Evolutionary conservation across 306 rosid genomes (phyloP), one percentile per base, ranked within the genome.

Genomic region (Rosa lucieae): DNA sequence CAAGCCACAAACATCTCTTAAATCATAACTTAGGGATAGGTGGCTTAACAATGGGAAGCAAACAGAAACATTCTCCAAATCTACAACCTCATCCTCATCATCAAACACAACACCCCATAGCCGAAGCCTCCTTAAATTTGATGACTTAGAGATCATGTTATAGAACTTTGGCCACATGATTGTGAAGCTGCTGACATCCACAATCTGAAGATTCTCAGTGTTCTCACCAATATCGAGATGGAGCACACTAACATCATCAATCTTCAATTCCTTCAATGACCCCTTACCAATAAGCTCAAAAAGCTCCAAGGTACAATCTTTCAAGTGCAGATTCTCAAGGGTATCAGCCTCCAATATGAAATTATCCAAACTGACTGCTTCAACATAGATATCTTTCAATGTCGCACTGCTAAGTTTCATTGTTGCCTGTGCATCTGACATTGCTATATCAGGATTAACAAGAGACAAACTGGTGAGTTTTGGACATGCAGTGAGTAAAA

Each of bases 111-210:
- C 89, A 75, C 87, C 86, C 92, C 97, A 94, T 48, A 90, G 89
- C 72, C 92, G 78, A 83, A 92, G 93, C 78, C 81, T 86, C 74
- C 73, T 67, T 71, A 90, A 78, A 61, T 88, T 92, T 0, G 93
- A 83, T 44, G 98, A 90, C 68, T 84, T 90, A 3, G 92, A 88
- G 80, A 94, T 92, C 96, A 87, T 89, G 18, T 84, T 83, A 83
- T 83, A 92, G 84, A 92, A 90, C 72, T 87, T 89, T 8, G 94
- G 92, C 98, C 97, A 90, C 80, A 85, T 80, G 72, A 89, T 85
- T 17, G 96, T 89, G 87, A 86, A 92, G 86, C 86, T 88, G 74
- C 87, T 78, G 40, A 92, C 92, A 82, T 94, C 94, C 61, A 94
- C 90, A 79, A 87, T 81, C 87, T 92, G 92, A 9, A 92, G 93